Conservation (phyloP, 139 green algal species). For the Haematococcus lacustris region DNA sequence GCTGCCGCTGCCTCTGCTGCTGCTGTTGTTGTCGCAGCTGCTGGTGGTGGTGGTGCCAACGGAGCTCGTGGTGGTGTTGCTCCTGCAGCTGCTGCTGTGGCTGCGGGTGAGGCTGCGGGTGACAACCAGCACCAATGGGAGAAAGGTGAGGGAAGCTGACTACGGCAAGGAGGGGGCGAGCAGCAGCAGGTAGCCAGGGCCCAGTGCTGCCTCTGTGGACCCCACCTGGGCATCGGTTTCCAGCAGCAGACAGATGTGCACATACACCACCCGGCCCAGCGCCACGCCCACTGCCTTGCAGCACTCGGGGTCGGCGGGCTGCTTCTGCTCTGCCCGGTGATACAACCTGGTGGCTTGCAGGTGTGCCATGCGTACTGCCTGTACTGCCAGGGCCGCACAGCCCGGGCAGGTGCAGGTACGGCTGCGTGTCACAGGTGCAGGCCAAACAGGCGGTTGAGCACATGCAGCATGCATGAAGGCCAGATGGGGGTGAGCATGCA, state of each 20-base stretch:
- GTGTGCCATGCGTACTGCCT: constrained; percentile 55
- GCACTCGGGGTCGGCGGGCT: constrained; percentile 16
- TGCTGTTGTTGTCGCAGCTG: no score
- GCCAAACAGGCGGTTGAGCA: no score
- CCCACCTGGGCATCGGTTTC: constrained; percentile 47
- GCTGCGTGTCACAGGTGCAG: constrained; percentile 30
- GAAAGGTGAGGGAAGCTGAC: no score
- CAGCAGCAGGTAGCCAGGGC: no score
- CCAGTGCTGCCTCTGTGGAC: no score
- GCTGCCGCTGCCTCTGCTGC: no score
- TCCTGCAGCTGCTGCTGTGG: no score
- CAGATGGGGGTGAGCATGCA: no score
- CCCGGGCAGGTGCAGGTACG: constrained; percentile 52
- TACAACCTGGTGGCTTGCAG: constrained; percentile 45
- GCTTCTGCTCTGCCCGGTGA: constrained; percentile 29
- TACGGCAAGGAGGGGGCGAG: no score
- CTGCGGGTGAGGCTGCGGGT: background rate
- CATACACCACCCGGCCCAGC: constrained; percentile 49
- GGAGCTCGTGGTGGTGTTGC: no score
- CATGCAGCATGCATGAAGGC: no score
- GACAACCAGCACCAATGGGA: background rate
- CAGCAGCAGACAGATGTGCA: constrained; percentile 58
- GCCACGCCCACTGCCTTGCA: constrained; percentile 34
- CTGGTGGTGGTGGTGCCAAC: no score
- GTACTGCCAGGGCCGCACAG: constrained; percentile 49